A percentile compares a stretch with the other conserved stretches of the same genome.
phyloP scores from a whole-genome alignment of 1,284 basidiomycete genomes.

The Sanguinoderma infundibulare region DNA sequence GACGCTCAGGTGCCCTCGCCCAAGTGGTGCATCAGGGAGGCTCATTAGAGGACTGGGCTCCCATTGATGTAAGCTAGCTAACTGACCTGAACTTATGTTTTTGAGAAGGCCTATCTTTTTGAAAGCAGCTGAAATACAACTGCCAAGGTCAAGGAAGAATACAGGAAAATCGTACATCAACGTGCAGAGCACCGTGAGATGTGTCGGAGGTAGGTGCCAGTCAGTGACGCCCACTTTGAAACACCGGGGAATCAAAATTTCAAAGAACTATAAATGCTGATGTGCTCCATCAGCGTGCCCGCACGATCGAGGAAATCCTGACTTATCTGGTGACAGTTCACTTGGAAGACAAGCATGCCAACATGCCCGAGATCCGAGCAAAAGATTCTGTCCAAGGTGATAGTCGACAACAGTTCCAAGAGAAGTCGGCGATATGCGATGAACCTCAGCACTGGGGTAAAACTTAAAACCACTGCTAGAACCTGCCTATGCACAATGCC shows the following conservation, averaged over 20 bases:
- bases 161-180: conserved; percentile 62
- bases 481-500: too few species aligned
- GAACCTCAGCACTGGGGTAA: too few species aligned
- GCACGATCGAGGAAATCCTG: conserved; percentile 22
- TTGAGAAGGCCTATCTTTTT: too few species aligned
- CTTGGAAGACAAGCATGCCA: conserved; percentile 63
- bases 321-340: conserved; percentile 49
- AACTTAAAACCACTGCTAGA: too few species aligned
- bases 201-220: conserved; percentile 60
- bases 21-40: too few species aligned
- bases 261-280: conserved; percentile 66
- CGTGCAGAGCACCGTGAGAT: conserved; percentile 55
- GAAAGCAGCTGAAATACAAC: too few species aligned
- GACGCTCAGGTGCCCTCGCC: too few species aligned
- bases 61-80: too few species aligned
- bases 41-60: too few species aligned
- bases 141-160: conserved; percentile 51
- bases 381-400: conserved; percentile 37
- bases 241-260: conserved; percentile 56
- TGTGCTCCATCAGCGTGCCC: conserved; percentile 3
- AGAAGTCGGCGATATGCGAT: conserved; percentile 54
- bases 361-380: conserved; percentile 52
- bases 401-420: conserved; percentile 50
- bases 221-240: conserved; percentile 65
- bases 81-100: too few species aligned